Evolutionary conservation across 139 green algal species (phyloP), one percentile per base, ranked within the genome.

Genomic region (Volvox africanus): DNA sequence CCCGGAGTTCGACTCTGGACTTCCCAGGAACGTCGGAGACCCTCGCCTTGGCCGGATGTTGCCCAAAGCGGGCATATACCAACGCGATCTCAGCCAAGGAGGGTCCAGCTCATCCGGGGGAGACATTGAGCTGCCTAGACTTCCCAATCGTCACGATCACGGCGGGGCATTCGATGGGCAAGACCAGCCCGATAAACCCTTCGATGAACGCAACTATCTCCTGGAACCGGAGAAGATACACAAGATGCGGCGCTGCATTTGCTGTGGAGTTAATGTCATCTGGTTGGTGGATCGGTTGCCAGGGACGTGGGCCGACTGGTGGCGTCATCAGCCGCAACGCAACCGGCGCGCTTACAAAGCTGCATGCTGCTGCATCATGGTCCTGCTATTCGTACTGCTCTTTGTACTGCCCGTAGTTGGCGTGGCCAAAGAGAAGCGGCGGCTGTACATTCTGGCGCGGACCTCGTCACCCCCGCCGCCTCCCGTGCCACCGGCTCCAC

Each of bases 201-300:
- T 73, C 24, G 71, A 79, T n/a, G 71, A 79, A 30, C 14, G 21
- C 26, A 79, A 79, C 71, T n/a, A 79, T n/a, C 71, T 79, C 9
- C 71, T 79, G 35, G 26, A 79, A 79, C 71, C 24, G 71, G 36
- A 32, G 37, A 32, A 69, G 14, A 28, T 82, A n/a, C 85, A 82
- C 85, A 82, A 55, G 28, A 69, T 89, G 44, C 85, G 85, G 1
- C 37, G 44, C 1, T 44, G 69, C 69, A 89, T 71, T 1, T 82
- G 44, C 44, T 89, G 85, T 30, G 85, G 85, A 30, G 6, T 89
- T 11, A 71, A 89, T 50, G 69, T 89, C 0, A 89, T 71, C 6
- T 80, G 85, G 65, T 30, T 89, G 18, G 37, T 61, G 18, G 85
- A 89, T n/a, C 37, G 44, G 9, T 30, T 89, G 28, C 85, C 85